phyloP scores from a whole-genome alignment of 169 alveolate species.

The Plasmodium gonderi region DNA sequence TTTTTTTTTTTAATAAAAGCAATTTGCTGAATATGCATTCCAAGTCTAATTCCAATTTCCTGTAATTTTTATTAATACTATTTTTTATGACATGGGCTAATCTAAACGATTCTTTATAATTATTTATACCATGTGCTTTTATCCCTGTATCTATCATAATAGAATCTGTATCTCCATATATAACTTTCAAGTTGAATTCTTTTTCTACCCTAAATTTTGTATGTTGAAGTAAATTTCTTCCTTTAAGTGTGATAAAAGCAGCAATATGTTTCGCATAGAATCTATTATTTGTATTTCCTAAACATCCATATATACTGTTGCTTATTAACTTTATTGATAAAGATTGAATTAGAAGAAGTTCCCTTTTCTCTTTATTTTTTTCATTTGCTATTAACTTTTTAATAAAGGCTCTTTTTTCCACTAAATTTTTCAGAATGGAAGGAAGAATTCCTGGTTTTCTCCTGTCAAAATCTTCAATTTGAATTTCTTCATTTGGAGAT shows the following conservation, averaged over 20 bases:
- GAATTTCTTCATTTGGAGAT: conserved; percentile 43
- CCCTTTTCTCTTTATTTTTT: conserved; percentile 85
- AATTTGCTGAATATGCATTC: conserved; percentile 97
- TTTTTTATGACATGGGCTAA: conserved; percentile 91
- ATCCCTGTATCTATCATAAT: conserved; percentile 96
- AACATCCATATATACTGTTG: conserved; percentile 98
- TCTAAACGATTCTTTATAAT: conserved; percentile 88
- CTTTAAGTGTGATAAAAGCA: conserved; percentile 95
- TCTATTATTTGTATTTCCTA: conserved; percentile 97
- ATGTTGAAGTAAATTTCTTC: conserved; percentile 83
- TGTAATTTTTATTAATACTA: conserved; percentile 94
- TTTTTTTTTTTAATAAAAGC: conserved; percentile 97
- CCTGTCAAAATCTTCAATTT: conserved; percentile 73
- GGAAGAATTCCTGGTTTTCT: conserved; percentile 90
- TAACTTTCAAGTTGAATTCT: conserved; percentile 91
- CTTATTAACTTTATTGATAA: conserved; percentile 98
- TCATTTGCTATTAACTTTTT: conserved; percentile 81
- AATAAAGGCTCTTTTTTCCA: conserved; percentile 82
- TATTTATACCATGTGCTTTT: conserved; percentile 81
- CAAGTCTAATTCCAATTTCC: conserved; percentile 96
- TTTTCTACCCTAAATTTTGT: conserved; percentile 95
- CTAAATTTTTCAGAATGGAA: conserved; percentile 90
- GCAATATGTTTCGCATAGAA: conserved; percentile 99
- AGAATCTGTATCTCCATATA: conserved; percentile 99
- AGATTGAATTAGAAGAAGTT: conserved; percentile 93